These are phyloP conservation scores for Hypoxylon trugodes DNA, from an alignment of 495 filamentous ascomycete species.

Conservation along the genomic window DNA sequence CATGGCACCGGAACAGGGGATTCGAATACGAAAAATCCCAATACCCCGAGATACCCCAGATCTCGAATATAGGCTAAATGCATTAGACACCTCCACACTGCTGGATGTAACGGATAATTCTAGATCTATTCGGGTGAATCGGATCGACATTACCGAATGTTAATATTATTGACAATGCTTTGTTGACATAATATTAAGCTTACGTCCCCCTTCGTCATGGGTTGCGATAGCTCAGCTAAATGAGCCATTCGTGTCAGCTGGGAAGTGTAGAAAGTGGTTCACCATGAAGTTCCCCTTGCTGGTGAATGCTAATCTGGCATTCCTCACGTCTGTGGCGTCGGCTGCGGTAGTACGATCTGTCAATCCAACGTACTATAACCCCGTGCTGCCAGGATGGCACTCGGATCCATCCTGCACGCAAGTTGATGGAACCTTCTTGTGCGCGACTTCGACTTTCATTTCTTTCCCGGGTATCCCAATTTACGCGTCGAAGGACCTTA, in stretches of 20 bases:
- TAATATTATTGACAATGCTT: neutral
- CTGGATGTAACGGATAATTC: slow-evolving; percentile 25
- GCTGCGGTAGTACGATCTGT: neutral
- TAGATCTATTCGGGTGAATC: slow-evolving; percentile 18
- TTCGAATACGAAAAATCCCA: neutral
- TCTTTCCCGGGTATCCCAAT: slow-evolving; percentile 48
- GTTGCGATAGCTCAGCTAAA: neutral
- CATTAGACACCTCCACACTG: slow-evolving; percentile 17
- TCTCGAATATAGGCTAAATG: slow-evolving; percentile 20
- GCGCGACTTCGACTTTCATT: slow-evolving; percentile 49
- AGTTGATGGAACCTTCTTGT: slow-evolving; percentile 47
- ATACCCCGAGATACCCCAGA: slow-evolving; percentile 25
- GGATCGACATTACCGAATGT: neutral
- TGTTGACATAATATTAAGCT: too few species aligned
- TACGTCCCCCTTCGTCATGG: neutral
- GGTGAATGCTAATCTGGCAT: neutral
- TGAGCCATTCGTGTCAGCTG: neutral
- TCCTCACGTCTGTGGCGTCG: neutral
- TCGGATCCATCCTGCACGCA: slow-evolving; percentile 46
- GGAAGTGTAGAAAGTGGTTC: neutral
- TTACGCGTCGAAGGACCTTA: slow-evolving; percentile 46
- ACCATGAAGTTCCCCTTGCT: slow-evolving; percentile 22
- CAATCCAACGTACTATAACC: slow-evolving; percentile 46
- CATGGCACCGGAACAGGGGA: slow-evolving; percentile 15
- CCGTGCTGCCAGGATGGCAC: slow-evolving; percentile 48